phyloP scores from a whole-genome alignment of 1,139 yeast genomes.

The Taiozyma onychis region DNA sequence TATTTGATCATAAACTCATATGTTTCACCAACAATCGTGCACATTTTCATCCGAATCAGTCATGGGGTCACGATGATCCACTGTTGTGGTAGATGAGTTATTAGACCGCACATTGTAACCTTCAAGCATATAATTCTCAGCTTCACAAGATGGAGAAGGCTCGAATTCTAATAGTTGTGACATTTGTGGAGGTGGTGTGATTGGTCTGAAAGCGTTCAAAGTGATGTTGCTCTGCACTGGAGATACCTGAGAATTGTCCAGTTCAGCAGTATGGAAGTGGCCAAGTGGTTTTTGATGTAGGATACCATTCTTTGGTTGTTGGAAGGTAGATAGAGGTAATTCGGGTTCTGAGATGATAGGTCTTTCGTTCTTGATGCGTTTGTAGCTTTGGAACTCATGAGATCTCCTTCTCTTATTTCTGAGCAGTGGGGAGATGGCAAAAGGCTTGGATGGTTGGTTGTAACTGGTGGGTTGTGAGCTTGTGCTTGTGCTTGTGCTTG shows the following conservation, averaged over 20 bases:
- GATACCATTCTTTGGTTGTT: too few relatives aligned
- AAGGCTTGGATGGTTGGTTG: background rate
- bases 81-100: background rate
- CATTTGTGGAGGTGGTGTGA: background rate
- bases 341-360: background rate
- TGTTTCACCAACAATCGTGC: background rate
- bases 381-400: background rate
- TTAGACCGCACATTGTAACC: conserved; percentile 21
- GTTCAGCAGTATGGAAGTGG: too few relatives aligned
- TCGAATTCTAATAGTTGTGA: background rate
- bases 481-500: too few relatives aligned
- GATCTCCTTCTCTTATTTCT: background rate
- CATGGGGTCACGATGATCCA: background rate
- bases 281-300: too few relatives aligned
- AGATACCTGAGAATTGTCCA: too few relatives aligned
- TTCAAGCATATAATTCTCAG: conserved; percentile 31
- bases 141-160: conserved; percentile 28
- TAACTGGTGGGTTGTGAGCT: too few relatives aligned
- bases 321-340: too few relatives aligned
- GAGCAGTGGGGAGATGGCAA: too few relatives aligned
- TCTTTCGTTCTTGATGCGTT: background rate
- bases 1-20: too few relatives aligned
- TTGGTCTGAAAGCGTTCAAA: background rate
- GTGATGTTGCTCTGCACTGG: background rate
- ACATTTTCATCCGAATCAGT: background rate